Evolutionary conservation across 2,329 filamentous ascomycete species (phyloP), one percentile per base, ranked within the genome.

Genomic region (Monosporascus cannonballus): DNA sequence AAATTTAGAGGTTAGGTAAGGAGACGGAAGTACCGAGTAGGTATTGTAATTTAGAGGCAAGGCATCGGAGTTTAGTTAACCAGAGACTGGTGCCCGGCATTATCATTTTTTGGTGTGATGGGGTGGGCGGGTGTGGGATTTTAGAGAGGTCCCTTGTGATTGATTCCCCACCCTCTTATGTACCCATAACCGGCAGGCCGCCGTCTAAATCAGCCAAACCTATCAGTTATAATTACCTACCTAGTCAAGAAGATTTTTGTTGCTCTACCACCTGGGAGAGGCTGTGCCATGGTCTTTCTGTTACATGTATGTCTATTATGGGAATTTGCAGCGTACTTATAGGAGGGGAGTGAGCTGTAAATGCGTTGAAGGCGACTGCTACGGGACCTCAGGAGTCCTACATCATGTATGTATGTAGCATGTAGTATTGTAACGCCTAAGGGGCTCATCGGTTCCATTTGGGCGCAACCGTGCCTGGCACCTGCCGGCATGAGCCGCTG

Each of bases 401-500:
- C 30, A 41, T 9, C 17, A 0, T 20, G 38, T 41, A 41, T 41
- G 18, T 41, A 41, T 4, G 9, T 18, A 9, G 4, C 7, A 8
- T n/a, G 18, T 41, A 41, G 6, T 41, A 41, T 41, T 41, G 18
- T 41, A 41, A 41, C 38, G 3, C 17, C 38, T 18, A 44, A 15
- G 41, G 41, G 41, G 14, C 14, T 20, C 20, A 44, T 44, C n/a
- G 7, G 41, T 22, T 15, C n/a, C n/a, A 15, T 46, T n/a, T n/a
- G 7, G 42, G 8, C 15, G 42, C 24, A 42, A 14, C 22, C 18
- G 42, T 46, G 42, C 42, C 42, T 46, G 42, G 24, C 42, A 46
- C 42, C 30, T 51, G 49, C 49, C 49, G 49, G 49, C 34, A 47
- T 41, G 42, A 46, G 38, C 49, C 49, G 49, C 49, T 30, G 18